phyloP scores from a whole-genome alignment of 768 basidiomycete species.

The Dendrothele bispora region DNA sequence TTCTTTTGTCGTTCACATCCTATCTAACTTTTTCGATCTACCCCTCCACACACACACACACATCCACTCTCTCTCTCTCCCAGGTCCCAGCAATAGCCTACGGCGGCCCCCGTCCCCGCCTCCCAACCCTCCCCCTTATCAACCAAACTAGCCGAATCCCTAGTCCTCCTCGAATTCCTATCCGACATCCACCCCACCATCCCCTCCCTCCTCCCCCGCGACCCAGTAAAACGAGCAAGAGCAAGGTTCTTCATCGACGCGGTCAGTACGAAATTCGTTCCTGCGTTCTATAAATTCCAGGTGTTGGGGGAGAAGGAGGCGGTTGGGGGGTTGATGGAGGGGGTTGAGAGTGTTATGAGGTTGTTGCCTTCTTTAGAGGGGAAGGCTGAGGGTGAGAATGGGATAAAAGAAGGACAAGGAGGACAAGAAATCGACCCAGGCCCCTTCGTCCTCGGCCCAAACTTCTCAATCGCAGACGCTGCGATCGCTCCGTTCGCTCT shows the following conservation, averaged over 20 bases:
- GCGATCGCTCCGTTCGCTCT: conserved; percentile 61
- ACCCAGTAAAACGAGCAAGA: conserved; percentile 56
- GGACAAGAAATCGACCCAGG: too few relatives aligned
- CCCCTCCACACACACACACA: too few relatives aligned
- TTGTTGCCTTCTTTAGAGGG: too few relatives aligned
- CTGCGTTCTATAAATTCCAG: too few relatives aligned
- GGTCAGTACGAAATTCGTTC: conserved; percentile 44
- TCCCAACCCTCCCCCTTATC: conserved; percentile 61
- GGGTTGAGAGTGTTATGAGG: too few relatives aligned
- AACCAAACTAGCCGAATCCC: conserved; percentile 62
- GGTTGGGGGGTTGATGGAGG: too few relatives aligned
- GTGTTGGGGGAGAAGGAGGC: too few relatives aligned
- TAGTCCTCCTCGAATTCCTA: conserved; percentile 65
- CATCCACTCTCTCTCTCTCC: not conserved
- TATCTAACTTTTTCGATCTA: too few relatives aligned
- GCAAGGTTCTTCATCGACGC: conserved; percentile 65
- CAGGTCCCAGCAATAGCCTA: conserved; percentile 62
- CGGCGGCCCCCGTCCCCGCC: conserved; percentile 56
- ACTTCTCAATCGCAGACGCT: conserved; percentile 65
- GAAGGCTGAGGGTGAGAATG: conserved; percentile 37
- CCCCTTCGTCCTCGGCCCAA: conserved; percentile 42
- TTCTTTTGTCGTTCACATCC: too few relatives aligned
- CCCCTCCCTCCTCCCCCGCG: conserved; percentile 45
- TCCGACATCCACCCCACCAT: conserved; percentile 56
- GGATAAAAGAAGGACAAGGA: conserved; percentile 18